Percentiles rank a stretch among this genome's conserved stretches.
Evolutionary conservation across 225 moss, liverwort and hornwort genomes (phyloP).

Genomic region (Pseudisothecium myosuroides): DNA sequence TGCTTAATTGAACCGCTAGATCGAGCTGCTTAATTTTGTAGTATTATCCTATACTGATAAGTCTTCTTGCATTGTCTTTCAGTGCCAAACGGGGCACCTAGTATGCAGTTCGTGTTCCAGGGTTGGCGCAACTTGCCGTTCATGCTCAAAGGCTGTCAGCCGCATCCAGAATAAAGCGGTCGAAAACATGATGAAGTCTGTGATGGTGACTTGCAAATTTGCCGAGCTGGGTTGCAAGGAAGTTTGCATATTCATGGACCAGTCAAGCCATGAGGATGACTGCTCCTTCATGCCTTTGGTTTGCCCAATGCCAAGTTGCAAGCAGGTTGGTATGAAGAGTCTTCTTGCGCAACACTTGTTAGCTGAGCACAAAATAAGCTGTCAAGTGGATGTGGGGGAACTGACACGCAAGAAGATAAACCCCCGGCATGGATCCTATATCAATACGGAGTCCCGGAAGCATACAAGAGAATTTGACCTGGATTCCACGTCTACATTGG

Average conservation of each 20-base stretch:
- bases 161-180: background rate
- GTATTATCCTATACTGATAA: background rate
- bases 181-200: background rate
- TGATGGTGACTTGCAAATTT: background rate
- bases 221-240: background rate
- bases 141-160: background rate
- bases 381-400: background rate
- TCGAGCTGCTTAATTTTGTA: background rate
- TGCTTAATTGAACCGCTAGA: background rate
- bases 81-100: background rate
- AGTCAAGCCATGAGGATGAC: background rate
- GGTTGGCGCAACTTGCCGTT: background rate
- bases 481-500: background rate
- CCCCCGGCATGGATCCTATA: no score
- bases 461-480: background rate
- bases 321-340: background rate
- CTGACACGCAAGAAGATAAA: background rate
- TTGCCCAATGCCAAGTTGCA: background rate
- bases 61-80: background rate
- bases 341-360: background rate
- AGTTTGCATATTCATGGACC: accelerated
- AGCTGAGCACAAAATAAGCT: background rate
- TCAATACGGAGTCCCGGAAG: accelerated
- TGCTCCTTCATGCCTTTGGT: background rate
- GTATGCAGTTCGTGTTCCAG: background rate